Evolutionary conservation across 805 yeast genomes (phyloP).

Genomic region (Metschnikowia aberdeeniae): DNA sequence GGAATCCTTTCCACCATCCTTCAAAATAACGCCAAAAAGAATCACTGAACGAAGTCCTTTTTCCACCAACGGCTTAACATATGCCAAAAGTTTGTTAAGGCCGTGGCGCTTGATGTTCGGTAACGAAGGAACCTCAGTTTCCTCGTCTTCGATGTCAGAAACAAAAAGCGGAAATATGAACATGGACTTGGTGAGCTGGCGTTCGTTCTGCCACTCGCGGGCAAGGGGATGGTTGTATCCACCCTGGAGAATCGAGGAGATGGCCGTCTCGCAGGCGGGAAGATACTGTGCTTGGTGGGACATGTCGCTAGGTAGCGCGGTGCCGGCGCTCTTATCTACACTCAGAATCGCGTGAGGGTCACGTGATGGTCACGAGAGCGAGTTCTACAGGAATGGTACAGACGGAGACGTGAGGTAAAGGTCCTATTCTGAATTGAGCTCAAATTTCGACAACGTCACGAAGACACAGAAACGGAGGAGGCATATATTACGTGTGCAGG

Average conservation of each 20-base stretch:
- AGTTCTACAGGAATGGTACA: no score
- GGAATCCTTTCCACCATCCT: conserved; percentile 71
- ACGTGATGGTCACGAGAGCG: no score
- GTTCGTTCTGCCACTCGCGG: conserved; percentile 87
- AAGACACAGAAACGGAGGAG: no score
- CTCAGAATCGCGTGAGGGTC: no score
- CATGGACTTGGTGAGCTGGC: conserved; percentile 81
- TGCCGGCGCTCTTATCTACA: neutral
- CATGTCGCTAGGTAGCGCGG: conserved; percentile 27
- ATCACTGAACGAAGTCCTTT: conserved; percentile 87
- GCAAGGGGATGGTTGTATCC: conserved; percentile 90
- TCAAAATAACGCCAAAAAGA: conserved; percentile 85
- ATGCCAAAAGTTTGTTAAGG: conserved; percentile 69
- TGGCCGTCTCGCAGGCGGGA: conserved; percentile 48
- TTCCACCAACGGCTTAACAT: conserved; percentile 60
- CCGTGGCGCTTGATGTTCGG: conserved; percentile 92
- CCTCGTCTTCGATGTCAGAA: conserved; percentile 78
- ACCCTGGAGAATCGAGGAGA: conserved; percentile 81
- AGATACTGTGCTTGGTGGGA: conserved; percentile 70
- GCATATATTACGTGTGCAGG: no score
- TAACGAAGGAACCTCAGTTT: conserved; percentile 63
- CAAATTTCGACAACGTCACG: no score
- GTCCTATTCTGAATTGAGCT: no score
- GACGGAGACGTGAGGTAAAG: no score
- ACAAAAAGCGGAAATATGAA: conserved; percentile 90